Evolutionary conservation across 2,329 filamentous ascomycete genomes (phyloP), one percentile per base, ranked within the genome.

Genomic region (Ophiostoma populinum): DNA sequence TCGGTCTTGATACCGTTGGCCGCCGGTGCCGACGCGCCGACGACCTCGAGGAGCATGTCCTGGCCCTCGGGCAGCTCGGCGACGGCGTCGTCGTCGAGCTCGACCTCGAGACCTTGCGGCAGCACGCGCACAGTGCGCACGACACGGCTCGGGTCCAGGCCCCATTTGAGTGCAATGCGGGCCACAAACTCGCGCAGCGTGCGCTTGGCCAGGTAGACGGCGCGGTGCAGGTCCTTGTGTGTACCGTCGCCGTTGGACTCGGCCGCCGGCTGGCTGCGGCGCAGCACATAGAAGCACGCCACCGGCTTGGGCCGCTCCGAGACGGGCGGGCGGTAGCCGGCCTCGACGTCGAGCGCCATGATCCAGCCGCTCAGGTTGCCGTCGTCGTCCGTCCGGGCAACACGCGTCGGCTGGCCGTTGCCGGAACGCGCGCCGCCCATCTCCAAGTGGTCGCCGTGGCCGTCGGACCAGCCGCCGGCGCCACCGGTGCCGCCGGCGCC

Each of bases 71-170:
- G 70, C 35, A 95, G 62, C 52, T 87, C 79, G 29, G 70, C 69
- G 21, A 95, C 71, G 32, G 92, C 76, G 42, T 94, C 85, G 49
- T 95, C 85, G 48, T 95, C 90, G 46, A 95, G 68, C 49, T 92
- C 72, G 37, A 95, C 74, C 47, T 85, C 74, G 2, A 94, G 57
- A 0, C 83, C 83, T 43, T 75, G 74, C 11, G 74, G 64, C 27
- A 81, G 76, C 35, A 85, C 62, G 38, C 74, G 80, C 5, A 92
- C 62, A 1, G 76, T 75, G 24, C 79, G 75, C 1, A 74, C 59
- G 7, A 94, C 70, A 41, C 69, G 72, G 3, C 67, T 65, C 1
- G 79, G 63, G 42, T 94, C 81, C 32, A 95, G 62, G 13, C 75
- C 70, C 62, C 80, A 90, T 55, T 95, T 95, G 37, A 65, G 57